These are phyloP conservation scores for Rhodotorula kratochvilovae DNA, from an alignment of 768 basidiomycete genomes.

Conservation along the genomic window DNA sequence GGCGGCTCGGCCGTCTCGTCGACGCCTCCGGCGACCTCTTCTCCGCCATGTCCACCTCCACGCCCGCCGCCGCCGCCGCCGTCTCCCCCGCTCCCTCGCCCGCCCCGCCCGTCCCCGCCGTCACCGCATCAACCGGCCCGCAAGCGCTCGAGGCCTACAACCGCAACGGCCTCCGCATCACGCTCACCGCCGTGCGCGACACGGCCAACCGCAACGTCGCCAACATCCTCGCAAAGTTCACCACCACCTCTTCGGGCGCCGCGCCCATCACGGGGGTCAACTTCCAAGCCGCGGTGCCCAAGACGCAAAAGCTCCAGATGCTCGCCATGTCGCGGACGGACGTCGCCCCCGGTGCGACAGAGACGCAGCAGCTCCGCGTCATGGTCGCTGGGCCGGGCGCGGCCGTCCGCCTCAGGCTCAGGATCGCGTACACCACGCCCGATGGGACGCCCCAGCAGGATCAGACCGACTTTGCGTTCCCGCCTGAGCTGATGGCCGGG, in stretches of 20 bases:
- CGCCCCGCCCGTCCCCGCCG: conserved; percentile 33
- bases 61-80: conserved; percentile 46
- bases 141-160: conserved; percentile 73
- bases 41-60: conserved; percentile 44
- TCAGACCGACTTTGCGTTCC: conserved; percentile 76
- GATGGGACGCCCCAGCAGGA: conserved; percentile 72
- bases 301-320: conserved; percentile 98
- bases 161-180: conserved; percentile 81
- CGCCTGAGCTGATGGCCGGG: conserved; percentile 33
- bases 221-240: conserved; percentile 84
- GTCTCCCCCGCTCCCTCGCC: conserved; percentile 41
- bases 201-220: conserved; percentile 77
- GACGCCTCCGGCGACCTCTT: conserved; percentile 24
- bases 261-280: conserved; percentile 65
- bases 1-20: conserved; percentile 14
- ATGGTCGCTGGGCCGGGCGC: conserved; percentile 59
- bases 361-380: conserved; percentile 94
- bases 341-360: conserved; percentile 68
- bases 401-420: conserved; percentile 73
- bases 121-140: conserved; percentile 43
- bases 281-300: conserved; percentile 97
- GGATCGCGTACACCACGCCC: conserved; percentile 70
- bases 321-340: conserved; percentile 87
- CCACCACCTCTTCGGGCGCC: conserved; percentile 50
- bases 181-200: conserved; percentile 80